A percentile compares a stretch with the other conserved stretches of the same genome.
Evolutionary conservation across 2,329 filamentous ascomycete genomes (phyloP).

Genomic region (Colletotrichum brevisporum): DNA sequence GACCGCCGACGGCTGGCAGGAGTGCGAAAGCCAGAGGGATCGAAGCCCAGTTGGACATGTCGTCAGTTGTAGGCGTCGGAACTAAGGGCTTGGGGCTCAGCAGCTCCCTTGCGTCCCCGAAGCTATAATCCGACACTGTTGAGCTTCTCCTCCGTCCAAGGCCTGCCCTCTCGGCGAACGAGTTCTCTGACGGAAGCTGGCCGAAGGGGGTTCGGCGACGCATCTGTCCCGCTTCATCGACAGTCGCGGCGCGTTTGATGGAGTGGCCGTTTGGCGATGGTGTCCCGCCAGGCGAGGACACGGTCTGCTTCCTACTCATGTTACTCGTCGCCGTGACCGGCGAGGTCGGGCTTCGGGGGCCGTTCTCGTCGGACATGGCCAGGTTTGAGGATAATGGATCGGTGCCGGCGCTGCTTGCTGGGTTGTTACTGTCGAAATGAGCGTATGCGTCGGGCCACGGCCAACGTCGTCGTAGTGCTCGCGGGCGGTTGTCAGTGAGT

Average conservation of each 20-base stretch:
- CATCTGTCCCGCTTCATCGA: conserved; percentile 52
- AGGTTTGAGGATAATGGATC: not conserved
- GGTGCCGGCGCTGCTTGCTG: not conserved
- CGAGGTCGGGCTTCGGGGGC: conserved; percentile 33
- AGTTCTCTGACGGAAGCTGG: conserved; percentile 46
- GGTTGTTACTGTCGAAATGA: not conserved
- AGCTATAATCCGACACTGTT: conserved; percentile 81
- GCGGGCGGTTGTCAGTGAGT: not conserved
- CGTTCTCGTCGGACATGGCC: conserved; percentile 39
- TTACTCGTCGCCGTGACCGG: conserved; percentile 35
- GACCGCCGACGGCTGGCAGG: conserved; percentile 85
- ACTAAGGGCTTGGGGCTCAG: conserved; percentile 65
- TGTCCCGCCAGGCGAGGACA: conserved; percentile 32
- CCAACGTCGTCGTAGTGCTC: not conserved
- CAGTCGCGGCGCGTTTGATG: conserved; percentile 58
- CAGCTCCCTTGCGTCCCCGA: conserved; percentile 79
- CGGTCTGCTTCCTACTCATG: conserved; percentile 37
- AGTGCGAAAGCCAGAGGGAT: conserved; percentile 88
- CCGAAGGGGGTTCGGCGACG: conserved; percentile 42
- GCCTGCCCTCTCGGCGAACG: conserved; percentile 43
- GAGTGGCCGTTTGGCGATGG: conserved; percentile 48
- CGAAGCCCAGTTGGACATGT: conserved; percentile 78
- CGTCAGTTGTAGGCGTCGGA: conserved; percentile 30
- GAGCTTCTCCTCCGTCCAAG: conserved; percentile 76
- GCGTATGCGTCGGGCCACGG: too few species aligned